Evolutionary conservation across 2,329 filamentous ascomycete species (phyloP), one percentile per base, ranked within the genome.

Genomic region (Trichoderma brevicompactum): DNA sequence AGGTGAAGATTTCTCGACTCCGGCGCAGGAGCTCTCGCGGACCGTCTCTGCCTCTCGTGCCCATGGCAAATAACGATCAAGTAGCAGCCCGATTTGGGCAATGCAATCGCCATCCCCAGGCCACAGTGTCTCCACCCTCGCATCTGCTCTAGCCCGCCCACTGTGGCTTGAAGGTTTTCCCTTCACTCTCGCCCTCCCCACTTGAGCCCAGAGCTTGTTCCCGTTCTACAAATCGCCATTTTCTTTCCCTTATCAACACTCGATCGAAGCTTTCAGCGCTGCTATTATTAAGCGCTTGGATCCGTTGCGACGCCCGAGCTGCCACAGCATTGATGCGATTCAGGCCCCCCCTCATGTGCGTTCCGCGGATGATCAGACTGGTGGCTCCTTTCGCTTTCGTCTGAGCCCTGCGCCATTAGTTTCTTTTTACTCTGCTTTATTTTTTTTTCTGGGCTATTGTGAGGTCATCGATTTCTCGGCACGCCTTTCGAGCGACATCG

Each of bases 81-180:
- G 43, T 36, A 61, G 46, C 58, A 23, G 34, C 58, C 58, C 46
- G 58, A 50, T 52, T 50, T 19, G 38, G 58, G 46, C 58, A 61
- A 50, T 61, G 58, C 19, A 32, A 28, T 9, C 8, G 12, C 13
- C n/a, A 23, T 50, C 44, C n/a, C 34, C 36, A 32, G 23, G 46
- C 46, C 59, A 44, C 38, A 15, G 56, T 12, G 49, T 32, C 59
- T 53, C 59, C 48, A 53, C 59, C n/a, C 19, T 23, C 36, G 34
- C 40, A 58, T 46, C 17, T 23, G 43, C n/a, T 34, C 54, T 58
- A 46, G 59, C 59, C 49, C 41, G 46, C 46, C 60, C 60, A 46
- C 48, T 63, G 60, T 63, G 60, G 60, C 60, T 63, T 53, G 59
- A 62, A 53, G n/a, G n/a, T 44, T 46, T 61, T 49, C 23, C 46